Percentiles rank a stretch among this genome's conserved stretches.
Conservation (phyloP, 192 early-diverging fungal species). For the Linnemannia zychae region DNA sequence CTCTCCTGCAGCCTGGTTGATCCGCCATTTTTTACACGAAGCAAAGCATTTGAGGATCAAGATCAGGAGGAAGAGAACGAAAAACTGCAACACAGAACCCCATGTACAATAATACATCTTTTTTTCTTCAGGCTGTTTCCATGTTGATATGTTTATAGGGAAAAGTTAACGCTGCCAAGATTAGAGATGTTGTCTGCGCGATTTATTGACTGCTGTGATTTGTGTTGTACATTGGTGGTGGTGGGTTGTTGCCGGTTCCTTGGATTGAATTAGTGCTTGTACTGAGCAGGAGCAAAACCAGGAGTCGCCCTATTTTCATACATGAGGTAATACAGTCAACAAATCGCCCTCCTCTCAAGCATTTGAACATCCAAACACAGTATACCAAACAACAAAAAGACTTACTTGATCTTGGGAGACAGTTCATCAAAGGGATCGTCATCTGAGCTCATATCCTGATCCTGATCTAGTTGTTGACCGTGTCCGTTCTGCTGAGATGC, state of each 20-base stretch:
- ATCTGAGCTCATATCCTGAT: slow-evolving; percentile 11
- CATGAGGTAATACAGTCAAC: too few relatives aligned
- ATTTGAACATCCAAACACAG: background rate
- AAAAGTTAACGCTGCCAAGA: background rate
- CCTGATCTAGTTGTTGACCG: slow-evolving; percentile 5
- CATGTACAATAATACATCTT: slow-evolving; percentile 12
- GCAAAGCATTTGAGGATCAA: background rate
- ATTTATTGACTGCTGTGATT: background rate
- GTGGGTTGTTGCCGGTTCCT: background rate
- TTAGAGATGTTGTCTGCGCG: background rate
- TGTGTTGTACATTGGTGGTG: background rate
- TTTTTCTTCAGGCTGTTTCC: background rate
- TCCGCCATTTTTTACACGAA: background rate
- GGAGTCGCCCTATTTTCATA: slow-evolving; percentile 19
- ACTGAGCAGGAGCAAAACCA: slow-evolving; percentile 50
- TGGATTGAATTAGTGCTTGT: background rate
- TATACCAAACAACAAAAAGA: background rate
- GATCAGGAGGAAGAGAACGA: background rate
- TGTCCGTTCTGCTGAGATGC: background rate
- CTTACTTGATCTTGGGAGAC: slow-evolving; percentile 32
- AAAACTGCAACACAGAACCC: background rate
- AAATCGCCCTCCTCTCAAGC: too few relatives aligned
- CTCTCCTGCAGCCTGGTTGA: too few relatives aligned
- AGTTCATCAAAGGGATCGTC: slow-evolving; percentile 7
- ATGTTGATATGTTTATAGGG: background rate